These are phyloP conservation scores for Voacanga thouarsii DNA, from an alignment of 257 asterid genomes.

Conservation along the genomic window DNA sequence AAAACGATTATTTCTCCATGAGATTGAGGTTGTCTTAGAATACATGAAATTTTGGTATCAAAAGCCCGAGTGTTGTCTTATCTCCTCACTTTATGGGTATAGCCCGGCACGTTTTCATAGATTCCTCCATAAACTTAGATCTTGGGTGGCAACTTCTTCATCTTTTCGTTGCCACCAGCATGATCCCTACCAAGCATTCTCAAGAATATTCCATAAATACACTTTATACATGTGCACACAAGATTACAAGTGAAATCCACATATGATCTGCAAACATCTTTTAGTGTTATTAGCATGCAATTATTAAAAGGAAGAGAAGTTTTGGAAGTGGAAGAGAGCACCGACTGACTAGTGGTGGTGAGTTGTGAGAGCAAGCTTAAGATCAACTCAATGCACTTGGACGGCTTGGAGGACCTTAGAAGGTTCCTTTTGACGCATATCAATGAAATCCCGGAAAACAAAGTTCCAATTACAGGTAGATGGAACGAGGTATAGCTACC, in stretches of 20 bases:
- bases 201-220: neutral
- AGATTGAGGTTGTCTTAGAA: conserved; percentile 31
- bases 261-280: too few species aligned
- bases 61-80: conserved; percentile 54
- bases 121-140: conserved; percentile 73
- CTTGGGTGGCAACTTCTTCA: conserved; percentile 61
- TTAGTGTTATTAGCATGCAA: too few species aligned
- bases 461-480: neutral
- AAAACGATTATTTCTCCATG: neutral
- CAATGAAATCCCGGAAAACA: conserved; percentile 31
- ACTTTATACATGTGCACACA: too few species aligned
- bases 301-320: too few species aligned
- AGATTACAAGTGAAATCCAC: neutral
- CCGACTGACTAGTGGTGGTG: conserved; percentile 67
- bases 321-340: neutral
- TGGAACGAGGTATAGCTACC: too few species aligned
- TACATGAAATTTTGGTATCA: conserved; percentile 51
- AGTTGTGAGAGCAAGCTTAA: conserved; percentile 75
- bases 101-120: conserved; percentile 61
- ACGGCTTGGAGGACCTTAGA: conserved; percentile 64
- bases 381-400: conserved; percentile 57
- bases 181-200: conserved; percentile 59
- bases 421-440: conserved; percentile 65
- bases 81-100: conserved; percentile 79
- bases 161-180: conserved; percentile 82